Base-by-base conservation (phyloP, 1,139 yeast species). In the Yamadazyma dushanensis region DNA sequence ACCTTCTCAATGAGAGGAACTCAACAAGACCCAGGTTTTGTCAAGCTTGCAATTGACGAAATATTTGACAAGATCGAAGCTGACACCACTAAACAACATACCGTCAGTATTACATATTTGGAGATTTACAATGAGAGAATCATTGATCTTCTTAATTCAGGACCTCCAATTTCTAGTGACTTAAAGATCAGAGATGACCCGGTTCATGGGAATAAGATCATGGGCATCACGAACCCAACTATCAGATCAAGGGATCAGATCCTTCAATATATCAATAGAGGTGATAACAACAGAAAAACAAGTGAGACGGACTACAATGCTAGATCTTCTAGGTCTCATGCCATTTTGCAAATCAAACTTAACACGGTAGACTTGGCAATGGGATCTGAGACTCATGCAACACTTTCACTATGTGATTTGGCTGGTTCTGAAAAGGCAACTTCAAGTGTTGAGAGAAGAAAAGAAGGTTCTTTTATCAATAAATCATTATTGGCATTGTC, bases 401-500 rank as follows among this genome's bases (percentile, higher is more conserved):
- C 92, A 0, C 73, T 92, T 26, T 86, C 94, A 17, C 69, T 92
- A 39, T 92, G 97, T 67, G 98, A 92, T 61, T 72, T 92, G 52
- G 98, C 98, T 0, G 98, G 98, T 16, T 85, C 96, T 13, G 98
- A 92, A 59, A 73, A 87, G 38, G 97, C 96, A 0, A 83, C 95
- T 0, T 73, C 84, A 1, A 88, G 89, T 52, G 62, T 72, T 0
- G 96, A 83, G 50, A 73, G 97, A 50, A 69, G 97, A 40, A 86
- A 88, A 57, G 97, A 92, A 63, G 97, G 97, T 15, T 78, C 96
- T 0, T 90, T 74, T 54, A 92, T 92, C 54, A 92, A 92, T 63
- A 87, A 88, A 56, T 89, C 97, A 0, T 71, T 90, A 30, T 66
- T 92, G 40, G 95, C 97, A 0, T 70, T 90, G 36, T 89, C 96